phyloP scores from a whole-genome alignment of 2,329 filamentous ascomycete species.

The Myotisia sp. region DNA sequence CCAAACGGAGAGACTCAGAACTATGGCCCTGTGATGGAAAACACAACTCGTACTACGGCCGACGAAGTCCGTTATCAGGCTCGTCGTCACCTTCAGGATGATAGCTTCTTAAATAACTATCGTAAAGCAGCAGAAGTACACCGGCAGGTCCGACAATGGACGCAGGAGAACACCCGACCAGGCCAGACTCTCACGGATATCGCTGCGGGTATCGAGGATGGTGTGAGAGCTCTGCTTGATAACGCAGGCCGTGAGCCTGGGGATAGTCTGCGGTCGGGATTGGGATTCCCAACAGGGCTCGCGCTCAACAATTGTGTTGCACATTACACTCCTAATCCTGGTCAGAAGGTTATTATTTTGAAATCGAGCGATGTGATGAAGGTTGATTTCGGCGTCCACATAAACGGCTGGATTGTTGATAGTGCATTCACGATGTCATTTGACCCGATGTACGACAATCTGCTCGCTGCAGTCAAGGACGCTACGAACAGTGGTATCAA shows the following conservation, averaged over 20 bases:
- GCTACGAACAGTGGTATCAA: conserved; percentile 51
- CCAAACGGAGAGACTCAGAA: conserved; percentile 34
- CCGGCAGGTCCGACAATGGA: conserved; percentile 40
- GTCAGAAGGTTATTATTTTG: conserved; percentile 54
- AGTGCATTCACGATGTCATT: conserved; percentile 68
- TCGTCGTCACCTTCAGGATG: conserved; percentile 30
- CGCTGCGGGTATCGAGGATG: conserved; percentile 41
- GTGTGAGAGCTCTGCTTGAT: conserved; percentile 37
- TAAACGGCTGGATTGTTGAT: conserved; percentile 68
- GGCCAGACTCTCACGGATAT: conserved; percentile 37
- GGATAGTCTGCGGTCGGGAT: conserved; percentile 36
- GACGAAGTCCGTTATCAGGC: conserved; percentile 34
- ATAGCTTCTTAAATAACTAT: conserved; percentile 39
- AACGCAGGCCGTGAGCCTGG: conserved; percentile 40
- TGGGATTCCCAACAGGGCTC: conserved; percentile 44
- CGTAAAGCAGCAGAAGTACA: conserved; percentile 44
- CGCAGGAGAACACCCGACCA: conserved; percentile 36
- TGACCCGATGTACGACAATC: conserved; percentile 58
- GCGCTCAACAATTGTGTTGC: conserved; percentile 41
- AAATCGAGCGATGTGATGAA: conserved; percentile 65
- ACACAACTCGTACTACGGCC: conserved; percentile 32
- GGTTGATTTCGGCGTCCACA: conserved; percentile 68
- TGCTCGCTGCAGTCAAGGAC: conserved; percentile 58
- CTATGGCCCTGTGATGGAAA: conserved; percentile 29
- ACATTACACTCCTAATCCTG: conserved; percentile 44